A percentile compares a stretch with the other conserved stretches of the same genome.
Evolutionary conservation across 2,329 filamentous ascomycete species (phyloP).

Genomic region (Dendryphion nanum): DNA sequence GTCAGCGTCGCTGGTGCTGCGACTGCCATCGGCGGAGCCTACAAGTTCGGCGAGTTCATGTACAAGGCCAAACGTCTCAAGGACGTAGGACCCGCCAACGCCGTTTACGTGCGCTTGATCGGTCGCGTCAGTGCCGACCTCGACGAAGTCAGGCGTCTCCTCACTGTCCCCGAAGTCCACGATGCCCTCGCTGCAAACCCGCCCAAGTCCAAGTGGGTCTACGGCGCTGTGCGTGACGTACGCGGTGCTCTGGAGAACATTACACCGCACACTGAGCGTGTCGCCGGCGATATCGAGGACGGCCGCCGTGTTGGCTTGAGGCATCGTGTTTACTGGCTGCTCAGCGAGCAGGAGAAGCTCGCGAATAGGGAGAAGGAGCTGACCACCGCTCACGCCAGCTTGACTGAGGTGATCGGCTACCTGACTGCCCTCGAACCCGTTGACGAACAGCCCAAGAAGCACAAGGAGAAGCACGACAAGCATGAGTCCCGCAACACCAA

Average conservation of each 20-base stretch:
- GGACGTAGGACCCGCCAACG: slow-evolving; percentile 38
- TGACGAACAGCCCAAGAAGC: slow-evolving; percentile 25
- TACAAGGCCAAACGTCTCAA: slow-evolving; percentile 35
- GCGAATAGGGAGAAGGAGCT: slow-evolving; percentile 39
- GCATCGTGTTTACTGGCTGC: slow-evolving; percentile 38
- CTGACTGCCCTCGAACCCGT: slow-evolving; percentile 34
- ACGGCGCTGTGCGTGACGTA: slow-evolving; percentile 35
- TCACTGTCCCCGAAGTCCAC: slow-evolving; percentile 37
- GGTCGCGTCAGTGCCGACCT: slow-evolving; percentile 37
- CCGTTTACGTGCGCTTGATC: slow-evolving; percentile 40
- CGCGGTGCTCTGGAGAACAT: slow-evolving; percentile 39
- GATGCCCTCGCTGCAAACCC: slow-evolving; percentile 36
- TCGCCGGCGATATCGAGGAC: slow-evolving; percentile 31
- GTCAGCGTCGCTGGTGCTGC: slow-evolving; percentile 32
- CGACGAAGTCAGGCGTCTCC: slow-evolving; percentile 37
- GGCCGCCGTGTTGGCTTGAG: slow-evolving; percentile 36
- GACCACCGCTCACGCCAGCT: slow-evolving; percentile 29
- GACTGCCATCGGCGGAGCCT: slow-evolving; percentile 35
- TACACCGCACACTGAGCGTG: slow-evolving; percentile 36
- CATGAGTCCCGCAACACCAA: slow-evolving; percentile 6
- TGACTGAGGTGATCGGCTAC: slow-evolving; percentile 36
- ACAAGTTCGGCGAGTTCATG: slow-evolving; percentile 39
- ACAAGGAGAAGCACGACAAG: slow-evolving; percentile 13
- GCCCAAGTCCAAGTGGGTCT: slow-evolving; percentile 39
- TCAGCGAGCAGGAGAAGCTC: slow-evolving; percentile 42